Base-by-base conservation (phyloP, 352 stramenopile genomes). In the Aphanomyces invadans region DNA sequence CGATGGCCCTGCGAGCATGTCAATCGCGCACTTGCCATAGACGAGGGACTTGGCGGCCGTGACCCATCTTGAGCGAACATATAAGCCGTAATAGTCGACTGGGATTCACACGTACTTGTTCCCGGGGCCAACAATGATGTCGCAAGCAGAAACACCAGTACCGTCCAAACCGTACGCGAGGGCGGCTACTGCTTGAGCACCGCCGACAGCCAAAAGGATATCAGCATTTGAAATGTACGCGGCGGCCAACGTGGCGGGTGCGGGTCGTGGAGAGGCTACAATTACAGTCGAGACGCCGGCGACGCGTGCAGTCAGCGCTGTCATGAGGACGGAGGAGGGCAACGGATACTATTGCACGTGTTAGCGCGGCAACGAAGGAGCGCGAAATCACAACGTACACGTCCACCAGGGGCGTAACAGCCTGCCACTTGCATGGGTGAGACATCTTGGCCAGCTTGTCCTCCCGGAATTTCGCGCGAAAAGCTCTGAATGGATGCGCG, bases 241-340 rank as follows among this genome's bases (percentile, higher is more conserved):
- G 1, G 95, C 96, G 2, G 95, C 96, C 11, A 99, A 74, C 21
- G 96, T 99, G 36, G 96, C 96, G 2, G 78, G 75, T 2, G 91
- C 87, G 0, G 96, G 96, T 26, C 87, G 81, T 1, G 97, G 96
- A 15, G 90, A 98, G 2, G 93, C 83, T n/a, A 99, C 89, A 29
- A 98, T 85, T 38, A 99, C 94, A 12, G 78, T 97, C 70, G 91
- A 73, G 52, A 97, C 96, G 39, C 96, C 96, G 4, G 96, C 95
- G 0, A 97, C 94, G 15, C 91, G 80, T 23, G 96, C 96, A 0
- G 96, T 98, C 44, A 98, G 85, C 5, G 90, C 93, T 4, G 95
- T 99, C 97, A 99, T 99, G 9, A 99, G 73, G 44, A 99, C 96
- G 0, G 93, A 98, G 21, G 95, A 98, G 23, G 96, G 96, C 25